phyloP scores from a whole-genome alignment of 1,139 yeast genomes.

The Geotrichum aggregatum region DNA sequence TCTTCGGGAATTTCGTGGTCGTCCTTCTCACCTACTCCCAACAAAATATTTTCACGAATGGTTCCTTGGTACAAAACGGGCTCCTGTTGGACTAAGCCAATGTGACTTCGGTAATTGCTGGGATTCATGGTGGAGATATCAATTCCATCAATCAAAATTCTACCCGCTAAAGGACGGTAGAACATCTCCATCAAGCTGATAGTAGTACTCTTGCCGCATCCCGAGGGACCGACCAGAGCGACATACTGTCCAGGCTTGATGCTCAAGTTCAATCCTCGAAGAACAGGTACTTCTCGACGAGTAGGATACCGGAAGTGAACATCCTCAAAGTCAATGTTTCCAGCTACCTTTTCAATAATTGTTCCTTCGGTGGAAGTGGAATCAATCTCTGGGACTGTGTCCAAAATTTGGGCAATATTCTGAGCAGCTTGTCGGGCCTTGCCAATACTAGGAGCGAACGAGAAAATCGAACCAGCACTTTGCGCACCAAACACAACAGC shows the following conservation, averaged over 20 bases:
- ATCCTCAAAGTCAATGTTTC: slow-evolving; percentile 59
- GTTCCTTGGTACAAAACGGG: slow-evolving; percentile 85
- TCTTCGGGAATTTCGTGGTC: slow-evolving; percentile 43
- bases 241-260: slow-evolving; percentile 80
- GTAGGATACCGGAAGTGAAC: slow-evolving; percentile 81
- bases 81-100: slow-evolving; percentile 84
- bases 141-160: slow-evolving; percentile 63
- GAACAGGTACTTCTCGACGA: slow-evolving; percentile 67
- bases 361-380: slow-evolving; percentile 51
- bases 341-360: slow-evolving; percentile 40
- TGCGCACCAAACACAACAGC: slow-evolving; percentile 78
- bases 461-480: slow-evolving; percentile 77
- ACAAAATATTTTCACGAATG: slow-evolving; percentile 71
- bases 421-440: slow-evolving; percentile 59
- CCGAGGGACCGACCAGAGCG: slow-evolving; percentile 93
- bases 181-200: slow-evolving; percentile 77
- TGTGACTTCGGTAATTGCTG: slow-evolving; percentile 61
- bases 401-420: slow-evolving; percentile 69
- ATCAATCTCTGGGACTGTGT: slow-evolving; percentile 59
- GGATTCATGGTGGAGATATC: slow-evolving; percentile 68
- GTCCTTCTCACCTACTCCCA: slow-evolving; percentile 48
- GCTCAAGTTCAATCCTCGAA: slow-evolving; percentile 59
- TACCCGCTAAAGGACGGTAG: slow-evolving; percentile 69
- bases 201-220: slow-evolving; percentile 90
- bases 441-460: slow-evolving; percentile 76